These are phyloP conservation scores for Misopates orontium DNA, from an alignment of 257 asterid genomes.

Conservation along the genomic window DNA sequence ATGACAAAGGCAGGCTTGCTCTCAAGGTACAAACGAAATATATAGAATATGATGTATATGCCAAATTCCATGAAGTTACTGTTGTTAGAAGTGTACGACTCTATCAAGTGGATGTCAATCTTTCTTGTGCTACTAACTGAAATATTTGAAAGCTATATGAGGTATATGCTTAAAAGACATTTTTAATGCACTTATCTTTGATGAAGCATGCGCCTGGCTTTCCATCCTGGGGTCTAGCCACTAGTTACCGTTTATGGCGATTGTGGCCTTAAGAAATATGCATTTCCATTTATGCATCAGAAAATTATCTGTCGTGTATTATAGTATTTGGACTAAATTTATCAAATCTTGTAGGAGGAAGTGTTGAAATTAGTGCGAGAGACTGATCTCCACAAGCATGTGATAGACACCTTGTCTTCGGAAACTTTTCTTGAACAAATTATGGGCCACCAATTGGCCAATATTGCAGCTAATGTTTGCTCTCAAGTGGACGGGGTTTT, in stretches of 20 bases:
- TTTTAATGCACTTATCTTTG: neutral
- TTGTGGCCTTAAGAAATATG: too few relatives aligned
- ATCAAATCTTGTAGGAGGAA: slow-evolving; percentile 44
- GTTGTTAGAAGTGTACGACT: neutral
- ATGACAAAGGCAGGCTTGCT: slow-evolving; percentile 53
- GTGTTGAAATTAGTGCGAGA: slow-evolving; percentile 57
- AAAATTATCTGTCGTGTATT: too few relatives aligned
- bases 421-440: slow-evolving; percentile 26
- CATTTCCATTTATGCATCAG: too few relatives aligned
- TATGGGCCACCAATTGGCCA: slow-evolving; percentile 28
- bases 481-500: slow-evolving; percentile 48
- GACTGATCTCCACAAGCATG: slow-evolving; percentile 58
- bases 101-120: too few relatives aligned
- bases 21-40: slow-evolving; percentile 41
- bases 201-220: neutral
- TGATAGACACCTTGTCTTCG: slow-evolving; percentile 35
- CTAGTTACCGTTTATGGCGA: too few relatives aligned
- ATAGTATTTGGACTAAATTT: too few relatives aligned
- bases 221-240: neutral
- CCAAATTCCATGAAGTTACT: neutral
- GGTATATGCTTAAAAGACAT: neutral
- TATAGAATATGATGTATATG: neutral
- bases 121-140: too few relatives aligned
- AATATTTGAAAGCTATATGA: too few relatives aligned
- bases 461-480: slow-evolving; percentile 43